phyloP scores from a whole-genome alignment of 2,329 filamentous ascomycete genomes.

The Trichoderma koningiopsis region DNA sequence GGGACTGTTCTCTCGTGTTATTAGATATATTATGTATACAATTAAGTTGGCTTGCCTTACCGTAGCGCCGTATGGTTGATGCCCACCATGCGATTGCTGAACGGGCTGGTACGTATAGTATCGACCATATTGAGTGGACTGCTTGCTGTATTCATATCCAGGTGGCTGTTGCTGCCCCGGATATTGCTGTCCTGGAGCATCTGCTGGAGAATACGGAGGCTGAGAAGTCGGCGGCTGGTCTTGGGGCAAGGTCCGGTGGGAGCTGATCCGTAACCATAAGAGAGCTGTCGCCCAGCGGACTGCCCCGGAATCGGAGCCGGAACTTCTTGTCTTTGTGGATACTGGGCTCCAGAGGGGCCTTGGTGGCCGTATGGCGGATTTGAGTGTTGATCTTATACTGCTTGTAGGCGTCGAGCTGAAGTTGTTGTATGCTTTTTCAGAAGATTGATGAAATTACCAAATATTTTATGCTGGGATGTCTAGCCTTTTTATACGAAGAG shows the following conservation, averaged over 20 bases:
- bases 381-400: slow-evolving; percentile 1
- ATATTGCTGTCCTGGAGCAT: not conserved
- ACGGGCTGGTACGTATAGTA: slow-evolving; percentile 2
- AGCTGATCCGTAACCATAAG: slow-evolving; percentile 4
- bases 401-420: not conserved
- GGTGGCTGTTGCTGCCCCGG: not conserved
- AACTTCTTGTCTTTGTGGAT: slow-evolving; percentile 1
- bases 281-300: not conserved
- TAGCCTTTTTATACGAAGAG: not conserved
- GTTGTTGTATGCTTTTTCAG: not conserved
- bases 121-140: not conserved
- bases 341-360: not conserved
- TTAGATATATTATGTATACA: not conserved
- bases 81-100: not conserved
- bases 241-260: not conserved
- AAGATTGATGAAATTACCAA: not conserved
- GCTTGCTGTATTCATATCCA: not conserved
- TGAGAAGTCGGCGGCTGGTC: not conserved
- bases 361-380: slow-evolving; percentile 16
- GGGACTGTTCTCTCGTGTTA: not conserved
- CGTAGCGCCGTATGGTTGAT: not conserved
- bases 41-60: not conserved
- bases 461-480: not conserved
- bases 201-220: not conserved
- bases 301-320: not conserved